Evolutionary conservation across 2,329 filamentous ascomycete species (phyloP).

Genomic region (Paecilomyces dactylethromorphus): DNA sequence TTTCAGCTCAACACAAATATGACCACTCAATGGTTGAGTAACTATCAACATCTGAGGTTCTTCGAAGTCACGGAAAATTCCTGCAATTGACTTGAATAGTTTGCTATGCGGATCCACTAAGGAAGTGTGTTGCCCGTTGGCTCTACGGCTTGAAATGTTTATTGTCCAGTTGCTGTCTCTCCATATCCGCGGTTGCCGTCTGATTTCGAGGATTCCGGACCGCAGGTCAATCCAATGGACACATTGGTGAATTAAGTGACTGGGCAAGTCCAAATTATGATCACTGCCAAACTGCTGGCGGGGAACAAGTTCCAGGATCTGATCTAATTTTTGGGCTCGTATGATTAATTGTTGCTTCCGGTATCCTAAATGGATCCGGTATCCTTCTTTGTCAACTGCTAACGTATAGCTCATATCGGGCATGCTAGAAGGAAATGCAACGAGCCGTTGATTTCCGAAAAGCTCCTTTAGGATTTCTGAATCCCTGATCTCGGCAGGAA

Average conservation of each 20-base stretch:
- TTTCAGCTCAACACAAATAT: constrained; percentile 44
- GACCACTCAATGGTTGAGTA: constrained; percentile 33
- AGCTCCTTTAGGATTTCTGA: constrained; percentile 41
- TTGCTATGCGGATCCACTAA: constrained; percentile 47
- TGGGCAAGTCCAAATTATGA: constrained; percentile 44
- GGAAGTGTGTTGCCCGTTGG: constrained; percentile 15
- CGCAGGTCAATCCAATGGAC: constrained; percentile 55
- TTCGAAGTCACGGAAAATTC: constrained; percentile 49
- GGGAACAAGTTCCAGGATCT: constrained; percentile 31
- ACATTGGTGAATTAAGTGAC: constrained; percentile 44
- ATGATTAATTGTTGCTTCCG: constrained; percentile 37
- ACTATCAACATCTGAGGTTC: constrained; percentile 36
- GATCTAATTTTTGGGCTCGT: constrained; percentile 36
- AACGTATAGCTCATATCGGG: constrained; percentile 50
- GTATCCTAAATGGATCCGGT: constrained; percentile 52
- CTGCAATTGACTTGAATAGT: constrained; percentile 32
- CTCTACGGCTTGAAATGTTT: constrained; percentile 19
- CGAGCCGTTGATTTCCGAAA: constrained; percentile 48
- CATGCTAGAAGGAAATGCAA: constrained; percentile 47
- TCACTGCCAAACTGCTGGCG: constrained; percentile 14
- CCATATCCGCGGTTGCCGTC: constrained; percentile 41
- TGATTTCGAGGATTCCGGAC: constrained; percentile 45
- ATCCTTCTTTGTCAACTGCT: constrained; percentile 25
- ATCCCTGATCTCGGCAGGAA: constrained; percentile 47
- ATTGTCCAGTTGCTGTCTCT: constrained; percentile 36